Percentiles rank a stretch among this genome's conserved stretches.
These are phyloP conservation scores for Podila minutissima DNA, from an alignment of 192 early-diverging fungal genomes.

Conservation along the genomic window DNA sequence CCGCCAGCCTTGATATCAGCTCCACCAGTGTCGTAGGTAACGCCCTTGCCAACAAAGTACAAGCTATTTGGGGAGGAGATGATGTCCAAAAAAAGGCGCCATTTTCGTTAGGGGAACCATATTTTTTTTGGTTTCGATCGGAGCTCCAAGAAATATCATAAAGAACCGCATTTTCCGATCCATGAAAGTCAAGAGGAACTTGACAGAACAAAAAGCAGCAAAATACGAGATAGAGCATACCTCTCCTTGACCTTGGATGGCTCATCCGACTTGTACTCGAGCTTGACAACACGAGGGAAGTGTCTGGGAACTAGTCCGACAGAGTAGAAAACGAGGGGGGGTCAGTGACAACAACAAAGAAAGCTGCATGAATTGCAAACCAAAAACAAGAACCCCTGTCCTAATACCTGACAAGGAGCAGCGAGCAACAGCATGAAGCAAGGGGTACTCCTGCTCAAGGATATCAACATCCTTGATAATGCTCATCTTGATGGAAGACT, in stretches of 20 bases:
- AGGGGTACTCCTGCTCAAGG: conserved; percentile 83
- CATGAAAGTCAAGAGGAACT: not conserved
- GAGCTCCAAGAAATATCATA: not conserved
- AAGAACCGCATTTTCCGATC: not conserved
- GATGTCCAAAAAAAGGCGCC: not conserved
- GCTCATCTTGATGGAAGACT: conserved; percentile 64
- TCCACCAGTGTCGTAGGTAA: conserved; percentile 93
- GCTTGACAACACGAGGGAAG: conserved; percentile 68
- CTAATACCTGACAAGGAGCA: conserved; percentile 72
- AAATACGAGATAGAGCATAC: conserved; percentile 36
- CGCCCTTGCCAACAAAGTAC: conserved; percentile 91
- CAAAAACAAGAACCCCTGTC: not conserved
- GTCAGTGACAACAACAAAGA: conserved; percentile 2
- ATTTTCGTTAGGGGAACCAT: not conserved
- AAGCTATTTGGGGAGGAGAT: conserved; percentile 52
- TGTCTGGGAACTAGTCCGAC: conserved; percentile 63
- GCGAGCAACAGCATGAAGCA: conserved; percentile 82
- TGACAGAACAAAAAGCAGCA: no score
- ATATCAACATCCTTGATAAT: conserved; percentile 74
- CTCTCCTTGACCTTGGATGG: conserved; percentile 81
- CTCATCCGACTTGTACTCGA: conserved; percentile 78
- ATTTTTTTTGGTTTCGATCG: conserved; percentile 5
- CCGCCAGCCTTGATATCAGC: conserved; percentile 86
- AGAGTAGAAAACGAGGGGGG: not conserved
- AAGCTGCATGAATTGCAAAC: not conserved